Evolutionary conservation across 139 green algal species (phyloP).

Genomic region (Micromonas pusilla): DNA sequence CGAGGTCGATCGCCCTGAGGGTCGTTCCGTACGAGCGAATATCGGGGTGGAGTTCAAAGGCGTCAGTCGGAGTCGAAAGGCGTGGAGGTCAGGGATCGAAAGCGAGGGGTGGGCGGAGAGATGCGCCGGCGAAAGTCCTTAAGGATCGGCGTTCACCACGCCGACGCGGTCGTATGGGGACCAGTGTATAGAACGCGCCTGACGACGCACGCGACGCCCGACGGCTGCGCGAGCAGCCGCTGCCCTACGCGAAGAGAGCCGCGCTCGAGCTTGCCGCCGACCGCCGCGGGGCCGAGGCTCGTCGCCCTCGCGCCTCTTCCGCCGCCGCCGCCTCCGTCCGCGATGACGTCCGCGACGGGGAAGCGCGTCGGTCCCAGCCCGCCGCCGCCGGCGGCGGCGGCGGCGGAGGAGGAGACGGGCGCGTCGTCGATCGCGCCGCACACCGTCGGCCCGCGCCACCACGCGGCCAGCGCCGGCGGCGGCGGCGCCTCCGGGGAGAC

Average conservation of each 20-base stretch:
- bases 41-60: no score
- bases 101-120: no score
- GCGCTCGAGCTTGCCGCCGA: conserved; percentile 71
- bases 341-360: conserved; percentile 65
- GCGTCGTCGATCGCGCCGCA: conserved; percentile 64
- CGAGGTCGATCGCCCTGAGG: no score
- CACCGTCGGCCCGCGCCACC: conserved; percentile 50
- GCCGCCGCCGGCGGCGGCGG: conserved; percentile 47
- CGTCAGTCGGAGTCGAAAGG: no score
- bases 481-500: conserved; percentile 35
- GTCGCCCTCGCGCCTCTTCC: no score
- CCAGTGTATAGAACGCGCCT: no score
- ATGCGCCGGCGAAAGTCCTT: no score
- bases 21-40: no score
- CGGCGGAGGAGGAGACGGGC: no score
- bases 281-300: conserved; percentile 36
- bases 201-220: conserved; percentile 41
- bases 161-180: no score
- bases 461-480: conserved; percentile 44
- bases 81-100: no score
- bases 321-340: conserved; percentile 59
- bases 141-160: no score
- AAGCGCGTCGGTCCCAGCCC: not conserved
- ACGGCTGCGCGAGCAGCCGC: conserved; percentile 60
- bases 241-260: conserved; percentile 36